These are phyloP conservation scores for Sisymbrium irio DNA, from an alignment of 345 rosid species.

Conservation along the genomic window DNA sequence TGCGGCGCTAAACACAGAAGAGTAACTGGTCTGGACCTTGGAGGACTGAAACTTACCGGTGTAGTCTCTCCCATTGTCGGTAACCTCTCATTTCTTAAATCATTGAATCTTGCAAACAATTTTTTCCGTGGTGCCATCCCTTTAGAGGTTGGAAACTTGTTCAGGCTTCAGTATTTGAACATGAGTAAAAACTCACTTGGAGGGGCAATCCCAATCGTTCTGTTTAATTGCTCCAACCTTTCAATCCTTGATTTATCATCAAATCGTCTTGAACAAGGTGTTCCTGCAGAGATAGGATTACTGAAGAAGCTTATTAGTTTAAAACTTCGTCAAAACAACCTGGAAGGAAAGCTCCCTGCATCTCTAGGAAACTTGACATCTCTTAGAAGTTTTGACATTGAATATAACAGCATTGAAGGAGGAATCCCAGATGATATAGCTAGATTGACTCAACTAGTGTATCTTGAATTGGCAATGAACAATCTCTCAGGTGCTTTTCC, in stretches of 20 bases:
- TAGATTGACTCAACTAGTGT: no score
- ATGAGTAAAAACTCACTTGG: not conserved
- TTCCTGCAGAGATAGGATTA: not conserved
- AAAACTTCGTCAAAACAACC: not conserved
- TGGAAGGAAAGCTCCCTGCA: not conserved
- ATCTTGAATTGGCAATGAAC: no score
- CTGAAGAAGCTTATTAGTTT: not conserved
- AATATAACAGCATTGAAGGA: not conserved
- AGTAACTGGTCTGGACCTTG: slow-evolving; percentile 24
- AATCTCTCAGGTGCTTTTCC: no score
- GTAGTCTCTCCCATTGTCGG: slow-evolving; percentile 27
- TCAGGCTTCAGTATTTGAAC: not conserved
- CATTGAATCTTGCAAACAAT: slow-evolving; percentile 18
- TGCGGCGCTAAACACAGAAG: slow-evolving; percentile 11
- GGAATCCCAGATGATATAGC: no score
- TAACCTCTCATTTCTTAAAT: slow-evolving; percentile 26
- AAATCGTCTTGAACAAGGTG: not conserved
- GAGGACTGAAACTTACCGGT: slow-evolving; percentile 7
- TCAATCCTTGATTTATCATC: not conserved
- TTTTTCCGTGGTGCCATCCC: not conserved
- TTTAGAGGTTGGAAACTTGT: not conserved
- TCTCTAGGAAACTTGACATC: slow-evolving; percentile 11
- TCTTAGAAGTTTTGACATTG: not conserved
- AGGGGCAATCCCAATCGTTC: slow-evolving; percentile 13
- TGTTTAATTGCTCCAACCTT: not conserved